Evolutionary conservation across 345 rosid genomes (phyloP).

Genomic region (Aquilaria yunnanensis): DNA sequence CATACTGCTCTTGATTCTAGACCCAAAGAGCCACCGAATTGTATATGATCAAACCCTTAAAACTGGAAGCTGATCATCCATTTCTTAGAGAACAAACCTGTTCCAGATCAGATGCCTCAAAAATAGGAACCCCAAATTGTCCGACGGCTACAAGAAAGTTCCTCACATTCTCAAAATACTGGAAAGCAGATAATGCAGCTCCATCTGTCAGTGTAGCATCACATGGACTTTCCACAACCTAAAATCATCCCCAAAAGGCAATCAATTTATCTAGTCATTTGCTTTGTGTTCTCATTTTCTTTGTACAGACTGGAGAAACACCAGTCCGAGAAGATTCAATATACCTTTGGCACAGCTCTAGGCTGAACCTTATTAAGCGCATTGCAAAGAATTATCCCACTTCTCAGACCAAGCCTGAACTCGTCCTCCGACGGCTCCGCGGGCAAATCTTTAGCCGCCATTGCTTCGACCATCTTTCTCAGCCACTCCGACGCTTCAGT

Average conservation of each 20-base stretch:
- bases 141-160: conserved; percentile 78
- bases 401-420: conserved; percentile 74
- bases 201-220: conserved; percentile 73
- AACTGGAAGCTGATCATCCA: not conserved
- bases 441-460: conserved; percentile 76
- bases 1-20: not conserved
- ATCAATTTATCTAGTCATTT: not conserved
- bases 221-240: conserved; percentile 83
- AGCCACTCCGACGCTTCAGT: conserved; percentile 81
- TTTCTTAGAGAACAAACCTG: conserved; percentile 37
- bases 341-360: conserved; percentile 73
- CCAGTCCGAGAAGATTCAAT: not conserved
- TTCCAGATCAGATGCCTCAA: conserved; percentile 92
- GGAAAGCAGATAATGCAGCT: conserved; percentile 82
- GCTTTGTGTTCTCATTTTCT: too few species aligned
- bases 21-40: not conserved
- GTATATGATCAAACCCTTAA: not conserved
- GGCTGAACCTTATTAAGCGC: conserved; percentile 72
- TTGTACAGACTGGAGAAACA: not conserved
- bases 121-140: conserved; percentile 64
- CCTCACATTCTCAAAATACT: conserved; percentile 86
- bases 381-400: conserved; percentile 84
- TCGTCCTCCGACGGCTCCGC: conserved; percentile 86
- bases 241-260: not conserved
- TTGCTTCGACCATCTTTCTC: conserved; percentile 73